Evolutionary conservation across 179 eudicot genomes (phyloP).

Genomic region (Silene coronaria): DNA sequence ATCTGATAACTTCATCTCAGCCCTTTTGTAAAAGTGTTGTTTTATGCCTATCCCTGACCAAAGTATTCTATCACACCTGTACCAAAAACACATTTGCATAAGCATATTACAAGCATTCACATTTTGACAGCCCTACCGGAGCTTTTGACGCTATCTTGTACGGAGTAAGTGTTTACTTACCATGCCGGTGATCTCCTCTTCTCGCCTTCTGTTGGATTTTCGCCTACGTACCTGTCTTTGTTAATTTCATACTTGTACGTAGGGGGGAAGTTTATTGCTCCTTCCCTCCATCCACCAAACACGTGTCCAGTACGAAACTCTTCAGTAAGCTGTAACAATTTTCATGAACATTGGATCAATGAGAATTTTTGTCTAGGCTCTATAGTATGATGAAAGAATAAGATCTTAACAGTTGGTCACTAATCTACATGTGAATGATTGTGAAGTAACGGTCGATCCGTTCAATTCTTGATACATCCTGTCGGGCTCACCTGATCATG

Average conservation of each 20-base stretch:
- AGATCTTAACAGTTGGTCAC: too few species aligned
- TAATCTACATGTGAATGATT: too few species aligned
- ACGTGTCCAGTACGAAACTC: conserved; percentile 66
- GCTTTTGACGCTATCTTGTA: not conserved
- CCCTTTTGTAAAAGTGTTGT: conserved; percentile 60
- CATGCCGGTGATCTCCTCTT: conserved; percentile 84
- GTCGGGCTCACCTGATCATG: conserved; percentile 62
- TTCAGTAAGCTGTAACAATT: conserved; percentile 44
- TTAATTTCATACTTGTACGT: conserved; percentile 85
- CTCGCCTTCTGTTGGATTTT: conserved; percentile 74
- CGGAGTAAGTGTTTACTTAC: conserved; percentile 35
- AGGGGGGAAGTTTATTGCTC: conserved; percentile 70
- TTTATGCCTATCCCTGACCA: conserved; percentile 88
- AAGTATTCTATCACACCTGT: conserved; percentile 92
- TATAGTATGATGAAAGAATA: too few species aligned
- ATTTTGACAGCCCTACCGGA: not conserved
- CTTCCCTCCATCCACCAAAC: conserved; percentile 96
- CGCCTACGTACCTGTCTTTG: conserved; percentile 67
- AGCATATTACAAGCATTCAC: not conserved
- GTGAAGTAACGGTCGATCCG: too few species aligned
- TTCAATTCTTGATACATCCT: too few species aligned
- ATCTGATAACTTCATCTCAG: conserved; percentile 68
- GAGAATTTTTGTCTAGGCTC: not conserved
- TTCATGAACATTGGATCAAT: not conserved
- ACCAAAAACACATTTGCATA: conserved; percentile 9